Conservation (phyloP, 169 alveolate species). For the Miamiensis avidus region DNA sequence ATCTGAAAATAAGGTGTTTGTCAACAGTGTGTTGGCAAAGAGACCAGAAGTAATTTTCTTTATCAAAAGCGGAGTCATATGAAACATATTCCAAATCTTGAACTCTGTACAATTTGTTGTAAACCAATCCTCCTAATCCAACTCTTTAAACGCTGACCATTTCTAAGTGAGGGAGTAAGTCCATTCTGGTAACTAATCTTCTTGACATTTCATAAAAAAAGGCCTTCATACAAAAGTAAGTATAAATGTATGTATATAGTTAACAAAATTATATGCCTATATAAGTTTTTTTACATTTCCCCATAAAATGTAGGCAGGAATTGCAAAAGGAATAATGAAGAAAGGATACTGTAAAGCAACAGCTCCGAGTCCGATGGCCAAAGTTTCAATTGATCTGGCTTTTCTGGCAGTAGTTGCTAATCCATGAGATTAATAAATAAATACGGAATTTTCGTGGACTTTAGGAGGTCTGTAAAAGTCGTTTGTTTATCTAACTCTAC, state of each 20-base stretch:
- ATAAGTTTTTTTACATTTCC: slow-evolving; percentile 8
- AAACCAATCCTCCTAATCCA: slow-evolving; percentile 38
- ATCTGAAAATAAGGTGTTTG: slow-evolving; percentile 32
- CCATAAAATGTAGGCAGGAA: slow-evolving; percentile 17
- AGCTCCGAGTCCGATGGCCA: neutral
- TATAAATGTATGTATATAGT: too few relatives aligned
- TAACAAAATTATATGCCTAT: too few relatives aligned
- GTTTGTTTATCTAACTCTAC: neutral
- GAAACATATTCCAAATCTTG: slow-evolving; percentile 42
- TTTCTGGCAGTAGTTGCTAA: slow-evolving; percentile 1
- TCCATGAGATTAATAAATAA: slow-evolving; percentile 16
- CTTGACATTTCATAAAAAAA: slow-evolving; percentile 41
- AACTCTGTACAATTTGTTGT: slow-evolving; percentile 30
- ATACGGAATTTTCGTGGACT: slow-evolving; percentile 12
- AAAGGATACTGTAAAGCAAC: slow-evolving; percentile 14
- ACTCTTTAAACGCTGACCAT: slow-evolving; percentile 34
- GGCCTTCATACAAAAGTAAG: slow-evolving; percentile 36
- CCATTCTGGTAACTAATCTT: slow-evolving; percentile 52
- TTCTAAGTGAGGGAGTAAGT: slow-evolving; percentile 43
- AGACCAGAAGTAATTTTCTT: slow-evolving; percentile 50
- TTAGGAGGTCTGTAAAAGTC: slow-evolving; percentile 23
- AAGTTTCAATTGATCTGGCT: neutral
- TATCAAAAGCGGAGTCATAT: slow-evolving; percentile 10
- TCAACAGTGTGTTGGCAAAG: slow-evolving; percentile 33
- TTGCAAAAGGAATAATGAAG: neutral